Base-by-base conservation (phyloP, 345 rosid species). In the Raphanus sativus region DNA sequence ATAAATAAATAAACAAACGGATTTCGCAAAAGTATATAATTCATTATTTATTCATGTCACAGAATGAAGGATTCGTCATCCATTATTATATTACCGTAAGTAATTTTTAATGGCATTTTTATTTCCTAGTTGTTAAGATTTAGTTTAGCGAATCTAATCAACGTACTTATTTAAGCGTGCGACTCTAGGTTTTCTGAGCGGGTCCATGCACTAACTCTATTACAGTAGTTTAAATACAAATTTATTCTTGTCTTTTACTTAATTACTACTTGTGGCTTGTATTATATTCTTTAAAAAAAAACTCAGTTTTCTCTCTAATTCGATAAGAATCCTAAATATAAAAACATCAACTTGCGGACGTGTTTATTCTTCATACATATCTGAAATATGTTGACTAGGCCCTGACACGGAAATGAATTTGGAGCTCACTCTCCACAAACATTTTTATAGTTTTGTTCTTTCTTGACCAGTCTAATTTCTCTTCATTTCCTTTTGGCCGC, bases 151-250 rank as follows among this genome's bases (percentile, higher is more conserved):
- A 75, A 42, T 59, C 30, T 55, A 69, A 69, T 32, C 45, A 56
- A 70, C 73, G 58, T 36, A 64, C 54, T 52, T 52, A 32, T 5
- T 54, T 54, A 56, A 56, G 52, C 76, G 76, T 70, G 71, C 38
- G 54, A 71, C 24, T 50, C 55, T 56, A 42, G 76, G 76, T 71
- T 62, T 26, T 77, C 67, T 32, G 10, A 42, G 67, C 58, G 67
- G 81, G 81, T 65, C 81, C 72, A 71, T 71, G 67, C 66, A 55
- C 11, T 25, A 9, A 54, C 28, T 69, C 17, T 52, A 50, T 58
- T 67, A 17, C 52, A 42, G 4, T 60, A 29, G 61, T 21, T 60
- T 67, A 58, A 42, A 8, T 42, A 42, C 33, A 66, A 74, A 67
- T 25, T 42, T 67, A 58, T 15, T 58, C 50, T 11, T 12, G 15